Conservation (phyloP, 495 filamentous ascomycete genomes). For the Aspergillus wentii region DNA sequence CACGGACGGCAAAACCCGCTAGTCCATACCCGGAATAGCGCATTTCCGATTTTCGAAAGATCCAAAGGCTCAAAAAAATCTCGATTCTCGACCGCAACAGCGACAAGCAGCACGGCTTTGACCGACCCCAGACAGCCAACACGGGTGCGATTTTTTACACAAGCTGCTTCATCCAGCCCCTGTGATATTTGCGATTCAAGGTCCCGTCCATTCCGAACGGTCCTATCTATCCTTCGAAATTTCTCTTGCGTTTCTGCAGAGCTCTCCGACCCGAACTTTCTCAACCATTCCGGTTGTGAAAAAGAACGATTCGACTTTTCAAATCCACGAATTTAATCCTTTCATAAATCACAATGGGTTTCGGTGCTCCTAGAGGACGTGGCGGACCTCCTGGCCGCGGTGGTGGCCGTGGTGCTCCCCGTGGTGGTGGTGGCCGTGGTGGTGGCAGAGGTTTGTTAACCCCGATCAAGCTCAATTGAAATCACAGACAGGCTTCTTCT, state of each 20-base stretch:
- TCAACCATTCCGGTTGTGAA: constrained; percentile 12
- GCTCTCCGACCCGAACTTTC: constrained; percentile 13
- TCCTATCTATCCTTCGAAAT: constrained; percentile 2
- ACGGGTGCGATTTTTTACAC: constrained; percentile 19
- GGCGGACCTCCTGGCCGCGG: constrained; percentile 23
- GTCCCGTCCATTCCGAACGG: constrained; percentile 5
- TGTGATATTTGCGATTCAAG: constrained; percentile 8
- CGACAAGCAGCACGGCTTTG: constrained; percentile 40
- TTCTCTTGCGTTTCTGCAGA: constrained; percentile 7
- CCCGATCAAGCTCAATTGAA: constrained; percentile 7
- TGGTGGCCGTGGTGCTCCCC: constrained; percentile 16
- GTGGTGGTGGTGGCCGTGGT: constrained; percentile 12
- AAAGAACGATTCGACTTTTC: constrained; percentile 6
- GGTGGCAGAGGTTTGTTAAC: constrained; percentile 22
- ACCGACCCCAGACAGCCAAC: constrained; percentile 25
- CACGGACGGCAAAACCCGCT: constrained; percentile 14
- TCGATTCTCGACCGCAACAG: constrained; percentile 41
- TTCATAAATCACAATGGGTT: constrained; percentile 32
- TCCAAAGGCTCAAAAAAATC: constrained; percentile 31
- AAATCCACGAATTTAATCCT: constrained; percentile 7
- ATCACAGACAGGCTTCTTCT: too few species aligned
- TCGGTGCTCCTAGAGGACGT: constrained; percentile 35
- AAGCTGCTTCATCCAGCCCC: constrained; percentile 16
- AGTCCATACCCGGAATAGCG: constrained; percentile 28
- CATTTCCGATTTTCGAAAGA: constrained; percentile 43